These are phyloP conservation scores for Mycena sanguinolenta DNA, from an alignment of 768 basidiomycete species.

Conservation along the genomic window DNA sequence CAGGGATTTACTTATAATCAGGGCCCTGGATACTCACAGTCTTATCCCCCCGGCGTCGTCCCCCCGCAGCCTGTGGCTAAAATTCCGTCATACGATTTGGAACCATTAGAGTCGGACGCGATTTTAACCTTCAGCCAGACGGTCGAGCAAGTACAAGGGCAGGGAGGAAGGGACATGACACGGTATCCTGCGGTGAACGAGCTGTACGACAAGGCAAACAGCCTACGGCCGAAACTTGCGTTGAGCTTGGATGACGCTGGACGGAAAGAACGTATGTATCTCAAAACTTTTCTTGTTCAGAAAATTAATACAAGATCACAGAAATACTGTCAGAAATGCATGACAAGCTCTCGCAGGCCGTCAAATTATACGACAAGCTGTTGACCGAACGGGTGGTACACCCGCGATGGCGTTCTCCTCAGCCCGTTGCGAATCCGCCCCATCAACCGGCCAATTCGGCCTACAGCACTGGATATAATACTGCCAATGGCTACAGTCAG, in stretches of 20 bases:
- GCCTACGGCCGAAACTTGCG: constrained; percentile 84
- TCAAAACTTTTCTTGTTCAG: constrained; percentile 10
- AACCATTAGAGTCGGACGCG: constrained; percentile 84
- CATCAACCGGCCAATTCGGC: constrained; percentile 48
- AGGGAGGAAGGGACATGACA: constrained; percentile 82
- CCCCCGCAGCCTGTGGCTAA: constrained; percentile 61
- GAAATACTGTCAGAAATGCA: constrained; percentile 95
- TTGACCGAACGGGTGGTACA: constrained; percentile 86
- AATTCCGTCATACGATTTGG: constrained; percentile 84
- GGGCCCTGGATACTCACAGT: constrained; percentile 58
- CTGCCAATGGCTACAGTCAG: constrained; percentile 48
- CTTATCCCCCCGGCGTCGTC: constrained; percentile 54
- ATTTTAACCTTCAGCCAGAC: constrained; percentile 94
- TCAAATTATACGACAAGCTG: constrained; percentile 91
- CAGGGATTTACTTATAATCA: constrained; percentile 48
- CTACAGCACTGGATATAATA: constrained; percentile 43
- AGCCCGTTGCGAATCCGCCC: constrained; percentile 44
- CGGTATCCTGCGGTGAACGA: constrained; percentile 88
- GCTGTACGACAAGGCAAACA: constrained; percentile 86
- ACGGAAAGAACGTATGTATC: constrained; percentile 80
- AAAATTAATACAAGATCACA: constrained; percentile 43
- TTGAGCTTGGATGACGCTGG: constrained; percentile 87
- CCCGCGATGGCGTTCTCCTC: constrained; percentile 71
- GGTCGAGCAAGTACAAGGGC: constrained; percentile 84
- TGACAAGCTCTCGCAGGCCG: constrained; percentile 91